Evolutionary conservation across 345 rosid genomes (phyloP).

Genomic region (Corchorus olitorius): DNA sequence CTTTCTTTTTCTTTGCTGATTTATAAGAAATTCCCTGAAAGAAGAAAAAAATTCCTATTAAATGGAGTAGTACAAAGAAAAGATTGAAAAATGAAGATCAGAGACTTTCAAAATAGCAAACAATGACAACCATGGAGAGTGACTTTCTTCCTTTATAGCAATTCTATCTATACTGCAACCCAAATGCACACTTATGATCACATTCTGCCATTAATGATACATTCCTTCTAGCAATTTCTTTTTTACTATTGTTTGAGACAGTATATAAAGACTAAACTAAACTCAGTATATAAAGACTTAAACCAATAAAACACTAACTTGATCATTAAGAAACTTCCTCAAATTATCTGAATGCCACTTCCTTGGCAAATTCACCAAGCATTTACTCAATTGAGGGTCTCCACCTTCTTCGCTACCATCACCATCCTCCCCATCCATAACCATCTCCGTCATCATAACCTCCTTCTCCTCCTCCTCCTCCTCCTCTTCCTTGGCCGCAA

Average conservation of each 20-base stretch:
- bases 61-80: not conserved
- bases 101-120: not conserved
- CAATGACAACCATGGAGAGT: not conserved
- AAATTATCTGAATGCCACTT: conserved; percentile 68
- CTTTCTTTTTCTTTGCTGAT: conserved; percentile 79
- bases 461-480: conserved; percentile 36
- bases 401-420: conserved; percentile 41
- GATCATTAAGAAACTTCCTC: conserved; percentile 61
- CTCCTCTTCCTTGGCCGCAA: conserved; percentile 32
- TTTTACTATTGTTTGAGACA: not conserved
- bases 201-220: not conserved
- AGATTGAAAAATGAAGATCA: not conserved
- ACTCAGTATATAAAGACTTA: not conserved
- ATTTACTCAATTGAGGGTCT: conserved; percentile 62
- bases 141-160: not conserved
- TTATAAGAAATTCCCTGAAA: conserved; percentile 58
- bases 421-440: conserved; percentile 46
- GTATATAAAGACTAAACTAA: not conserved
- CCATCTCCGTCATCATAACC: conserved; percentile 63
- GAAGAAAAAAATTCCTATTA: conserved; percentile 16
- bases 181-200: not conserved
- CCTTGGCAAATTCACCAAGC: conserved; percentile 73
- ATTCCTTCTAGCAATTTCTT: not conserved
- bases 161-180: not conserved
- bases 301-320: conserved; percentile 38